Percentiles rank a stretch among this genome's conserved stretches.
Evolutionary conservation across 2,329 filamentous ascomycete genomes (phyloP).

Genomic region (Falciphora oryzae): DNA sequence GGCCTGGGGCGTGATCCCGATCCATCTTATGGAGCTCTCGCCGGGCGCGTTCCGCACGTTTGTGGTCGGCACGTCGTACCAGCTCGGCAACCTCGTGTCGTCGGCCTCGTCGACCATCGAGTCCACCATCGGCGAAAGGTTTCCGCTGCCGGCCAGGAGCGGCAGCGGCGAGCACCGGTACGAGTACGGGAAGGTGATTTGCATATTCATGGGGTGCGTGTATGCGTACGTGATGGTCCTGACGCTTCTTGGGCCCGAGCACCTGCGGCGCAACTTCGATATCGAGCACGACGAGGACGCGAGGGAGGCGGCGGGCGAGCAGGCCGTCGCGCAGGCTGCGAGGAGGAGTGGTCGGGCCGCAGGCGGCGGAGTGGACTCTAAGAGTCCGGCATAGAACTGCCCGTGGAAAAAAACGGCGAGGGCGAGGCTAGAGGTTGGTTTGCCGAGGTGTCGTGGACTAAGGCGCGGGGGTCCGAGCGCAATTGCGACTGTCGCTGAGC

Average conservation of each 20-base stretch:
- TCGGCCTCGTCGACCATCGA: slow-evolving; percentile 72
- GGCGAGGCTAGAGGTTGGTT: too few species aligned
- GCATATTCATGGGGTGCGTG: slow-evolving; percentile 86
- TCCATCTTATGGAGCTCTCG: slow-evolving; percentile 69
- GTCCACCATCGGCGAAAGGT: slow-evolving; percentile 66
- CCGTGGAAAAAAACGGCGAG: too few species aligned
- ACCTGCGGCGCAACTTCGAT: slow-evolving; percentile 45
- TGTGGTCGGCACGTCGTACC: slow-evolving; percentile 67
- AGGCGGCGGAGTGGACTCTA: not conserved
- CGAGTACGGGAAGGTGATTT: slow-evolving; percentile 78
- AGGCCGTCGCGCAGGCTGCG: slow-evolving; percentile 21
- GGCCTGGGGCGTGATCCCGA: slow-evolving; percentile 63
- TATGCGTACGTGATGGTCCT: slow-evolving; percentile 58
- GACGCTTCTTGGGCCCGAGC: slow-evolving; percentile 57
- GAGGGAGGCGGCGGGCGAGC: slow-evolving; percentile 38
- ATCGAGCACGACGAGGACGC: slow-evolving; percentile 42
- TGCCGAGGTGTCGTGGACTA: too few species aligned
- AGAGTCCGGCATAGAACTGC: not conserved
- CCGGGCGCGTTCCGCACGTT: slow-evolving; percentile 64
- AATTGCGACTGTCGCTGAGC: too few species aligned
- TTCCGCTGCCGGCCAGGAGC: slow-evolving; percentile 57
- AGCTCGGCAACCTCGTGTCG: slow-evolving; percentile 70
- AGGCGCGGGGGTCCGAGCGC: too few species aligned
- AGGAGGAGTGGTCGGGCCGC: slow-evolving; percentile 1
- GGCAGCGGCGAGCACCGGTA: slow-evolving; percentile 41